Evolutionary conservation across 2,329 filamentous ascomycete genomes (phyloP).

Genomic region (Aspergillus pseudoviridinutans): DNA sequence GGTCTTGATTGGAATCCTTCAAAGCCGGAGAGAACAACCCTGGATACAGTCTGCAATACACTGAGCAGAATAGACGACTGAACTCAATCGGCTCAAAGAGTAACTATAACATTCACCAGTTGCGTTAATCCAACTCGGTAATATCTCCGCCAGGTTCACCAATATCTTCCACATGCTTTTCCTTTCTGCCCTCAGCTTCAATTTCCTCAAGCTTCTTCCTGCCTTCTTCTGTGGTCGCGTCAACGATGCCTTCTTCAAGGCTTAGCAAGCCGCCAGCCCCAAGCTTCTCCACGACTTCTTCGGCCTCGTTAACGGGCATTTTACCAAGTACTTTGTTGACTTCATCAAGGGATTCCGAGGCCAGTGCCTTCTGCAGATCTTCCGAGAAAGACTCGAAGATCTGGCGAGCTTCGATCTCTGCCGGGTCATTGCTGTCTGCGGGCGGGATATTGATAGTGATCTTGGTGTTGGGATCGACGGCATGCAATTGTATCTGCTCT

Average conservation of each 20-base stretch:
- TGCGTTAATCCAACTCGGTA: conserved; percentile 32
- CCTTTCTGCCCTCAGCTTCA: conserved; percentile 51
- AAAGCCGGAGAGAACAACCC: not conserved
- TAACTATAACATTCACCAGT: not conserved
- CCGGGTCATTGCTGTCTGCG: conserved; percentile 60
- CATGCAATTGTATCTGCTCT: conserved; percentile 96
- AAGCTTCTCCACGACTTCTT: conserved; percentile 76
- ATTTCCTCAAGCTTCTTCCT: conserved; percentile 72
- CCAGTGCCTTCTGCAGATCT: conserved; percentile 75
- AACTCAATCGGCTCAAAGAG: not conserved
- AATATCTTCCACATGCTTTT: conserved; percentile 46
- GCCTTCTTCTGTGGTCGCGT: conserved; percentile 87
- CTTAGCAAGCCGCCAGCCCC: conserved; percentile 84
- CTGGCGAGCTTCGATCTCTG: conserved; percentile 58
- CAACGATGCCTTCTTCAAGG: conserved; percentile 88
- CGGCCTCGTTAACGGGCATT: conserved; percentile 84
- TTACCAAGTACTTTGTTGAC: conserved; percentile 84
- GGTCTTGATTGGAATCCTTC: not conserved
- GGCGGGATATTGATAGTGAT: conserved; percentile 85
- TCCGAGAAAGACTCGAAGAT: conserved; percentile 83
- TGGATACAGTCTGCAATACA: not conserved
- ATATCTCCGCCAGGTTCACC: conserved; percentile 50
- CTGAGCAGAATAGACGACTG: not conserved
- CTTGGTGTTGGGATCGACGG: conserved; percentile 85
- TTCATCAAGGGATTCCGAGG: conserved; percentile 83